Conservation (phyloP, 192 early-diverging fungal species). For the Coemansia sp. region DNA sequence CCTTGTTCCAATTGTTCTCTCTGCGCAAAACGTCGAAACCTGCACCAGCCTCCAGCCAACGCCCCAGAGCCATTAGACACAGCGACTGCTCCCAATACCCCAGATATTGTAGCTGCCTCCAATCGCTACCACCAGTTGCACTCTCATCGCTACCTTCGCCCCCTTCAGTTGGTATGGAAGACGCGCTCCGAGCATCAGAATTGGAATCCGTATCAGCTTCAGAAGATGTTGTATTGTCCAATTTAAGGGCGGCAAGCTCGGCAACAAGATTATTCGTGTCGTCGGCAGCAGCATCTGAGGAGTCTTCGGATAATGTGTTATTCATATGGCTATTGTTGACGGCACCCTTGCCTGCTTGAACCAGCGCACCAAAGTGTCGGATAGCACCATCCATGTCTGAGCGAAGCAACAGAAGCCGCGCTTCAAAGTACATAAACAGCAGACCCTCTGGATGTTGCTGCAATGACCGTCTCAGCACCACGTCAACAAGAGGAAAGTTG, state of each 20-base stretch:
- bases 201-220: neutral
- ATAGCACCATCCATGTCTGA: conserved; percentile 62
- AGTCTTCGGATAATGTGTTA: neutral
- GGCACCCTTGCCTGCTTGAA: conserved; percentile 12
- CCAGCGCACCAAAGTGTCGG: conserved; percentile 52
- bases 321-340: conserved; percentile 18
- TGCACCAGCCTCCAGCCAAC: conserved; percentile 61
- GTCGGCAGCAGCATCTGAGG: conserved; percentile 6
- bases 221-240: conserved; percentile 41
- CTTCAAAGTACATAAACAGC: conserved; percentile 73
- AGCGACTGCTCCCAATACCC: conserved; percentile 80
- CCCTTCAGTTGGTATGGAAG: neutral
- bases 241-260: conserved; percentile 48
- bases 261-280: conserved; percentile 8
- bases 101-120: conserved; percentile 77
- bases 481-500: conserved; percentile 63
- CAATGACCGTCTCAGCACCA: conserved; percentile 57
- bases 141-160: neutral
- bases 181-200: no score
- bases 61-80: conserved; percentile 60
- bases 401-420: conserved; percentile 60
- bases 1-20: conserved; percentile 85
- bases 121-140: conserved; percentile 35
- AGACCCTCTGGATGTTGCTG: conserved; percentile 65
- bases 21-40: conserved; percentile 64